Base-by-base conservation (phyloP, 179 eudicot genomes). In the Beta lomatogona region DNA sequence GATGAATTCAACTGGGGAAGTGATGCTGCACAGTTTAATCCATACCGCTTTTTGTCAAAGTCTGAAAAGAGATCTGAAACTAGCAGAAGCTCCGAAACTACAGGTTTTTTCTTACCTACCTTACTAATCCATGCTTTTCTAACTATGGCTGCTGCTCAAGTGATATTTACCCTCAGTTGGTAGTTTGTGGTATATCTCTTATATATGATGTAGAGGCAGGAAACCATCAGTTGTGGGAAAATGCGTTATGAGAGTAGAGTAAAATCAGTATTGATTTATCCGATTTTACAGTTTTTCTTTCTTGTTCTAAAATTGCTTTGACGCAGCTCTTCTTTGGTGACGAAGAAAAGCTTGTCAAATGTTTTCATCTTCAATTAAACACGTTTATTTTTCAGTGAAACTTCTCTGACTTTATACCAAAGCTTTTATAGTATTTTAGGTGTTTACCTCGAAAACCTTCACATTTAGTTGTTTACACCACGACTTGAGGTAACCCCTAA, bases 1-100 rank as follows among this genome's bases (percentile, higher is more conserved):
- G 91, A 90, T 77, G 83, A 79, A 80, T 61, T 61, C 22, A 86
- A 53, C 22, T 90, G 93, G 93, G 91, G 91, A 67, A 85, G 60
- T 78, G 93, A 90, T 82, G 91, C 93, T 75, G 78, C 76, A 53
- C 66, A 81, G 86, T 90, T 90, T 76, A 90, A 90, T 77, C 93
- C 93, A 41, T 80, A 78, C 79, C 90, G 89, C 54, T 88, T 89
- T 80, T 85, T 90, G 81, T 83, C 88, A 44, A 83, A 85, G 82
- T 77, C 84, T 82, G 87, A 86, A 55, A 78, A 18, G 67, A 71
- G 28, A 41, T 81, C 85, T 68, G 78, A 82, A 74, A 63, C 48
- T 68, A 63, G n/a, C 76, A 75, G 25, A 41, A 41, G 74, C 77
- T 76, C 77, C 21, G 44, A 72, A 57, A 28, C 68, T 45, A 41